Conservation (phyloP, 345 rosid species). For the Rhodamnia argentea region DNA sequence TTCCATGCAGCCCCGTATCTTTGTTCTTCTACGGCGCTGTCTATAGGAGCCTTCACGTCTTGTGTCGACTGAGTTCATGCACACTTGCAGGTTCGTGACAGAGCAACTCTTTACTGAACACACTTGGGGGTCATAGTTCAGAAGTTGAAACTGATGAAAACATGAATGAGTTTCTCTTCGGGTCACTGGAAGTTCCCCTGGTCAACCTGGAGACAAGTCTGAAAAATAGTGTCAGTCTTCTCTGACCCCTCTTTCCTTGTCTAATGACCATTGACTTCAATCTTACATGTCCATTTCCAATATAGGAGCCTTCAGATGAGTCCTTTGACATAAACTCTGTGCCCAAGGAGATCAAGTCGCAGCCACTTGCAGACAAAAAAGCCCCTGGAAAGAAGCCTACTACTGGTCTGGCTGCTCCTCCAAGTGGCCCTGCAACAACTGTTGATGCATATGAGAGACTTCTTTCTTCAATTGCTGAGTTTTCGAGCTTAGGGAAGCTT, state of each 20-base stretch:
- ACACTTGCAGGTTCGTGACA: slow-evolving; percentile 73
- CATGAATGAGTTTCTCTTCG: slow-evolving; percentile 69
- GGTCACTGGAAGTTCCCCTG: slow-evolving; percentile 73
- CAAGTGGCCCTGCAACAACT: slow-evolving; percentile 51
- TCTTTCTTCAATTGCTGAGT: slow-evolving; percentile 76
- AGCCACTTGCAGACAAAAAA: slow-evolving; percentile 87
- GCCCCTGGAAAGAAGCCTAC: slow-evolving; percentile 77
- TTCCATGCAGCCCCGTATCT: slow-evolving; percentile 67
- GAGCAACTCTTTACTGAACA: slow-evolving; percentile 89
- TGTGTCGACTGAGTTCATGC: not conserved
- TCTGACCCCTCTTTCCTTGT: not conserved
- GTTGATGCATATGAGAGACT: slow-evolving; percentile 75
- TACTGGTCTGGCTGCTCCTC: slow-evolving; percentile 72
- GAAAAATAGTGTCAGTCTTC: slow-evolving; percentile 68
- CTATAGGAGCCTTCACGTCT: not conserved
- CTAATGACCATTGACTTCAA: slow-evolving; percentile 1
- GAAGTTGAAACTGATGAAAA: slow-evolving; percentile 52
- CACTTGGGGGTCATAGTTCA: slow-evolving; percentile 60
- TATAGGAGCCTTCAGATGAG: slow-evolving; percentile 77
- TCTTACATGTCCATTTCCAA: slow-evolving; percentile 3
- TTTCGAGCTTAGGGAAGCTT: slow-evolving; percentile 72
- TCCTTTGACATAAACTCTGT: slow-evolving; percentile 78
- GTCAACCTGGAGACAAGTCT: slow-evolving; percentile 84
- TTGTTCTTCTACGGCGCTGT: slow-evolving; percentile 82
- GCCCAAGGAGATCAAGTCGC: slow-evolving; percentile 78